Evolutionary conservation across 495 filamentous ascomycete genomes (phyloP).

Genomic region (Glonium stellatum): DNA sequence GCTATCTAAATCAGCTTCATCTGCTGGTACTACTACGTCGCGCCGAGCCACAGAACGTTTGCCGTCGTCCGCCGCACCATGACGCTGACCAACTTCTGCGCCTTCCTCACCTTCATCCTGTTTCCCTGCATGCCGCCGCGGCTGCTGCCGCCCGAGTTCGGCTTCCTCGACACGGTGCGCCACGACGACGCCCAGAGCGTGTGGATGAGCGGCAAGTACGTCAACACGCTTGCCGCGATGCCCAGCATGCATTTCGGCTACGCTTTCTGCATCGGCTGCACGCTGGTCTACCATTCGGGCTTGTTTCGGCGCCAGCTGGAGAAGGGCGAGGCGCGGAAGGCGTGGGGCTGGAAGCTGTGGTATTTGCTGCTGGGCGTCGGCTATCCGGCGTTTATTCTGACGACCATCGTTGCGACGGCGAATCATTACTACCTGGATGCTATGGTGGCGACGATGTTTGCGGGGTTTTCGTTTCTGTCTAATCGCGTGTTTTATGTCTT

Average conservation of each 20-base stretch:
- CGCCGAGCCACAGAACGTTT: conserved; percentile 49
- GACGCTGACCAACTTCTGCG: conserved; percentile 56
- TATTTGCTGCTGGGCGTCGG: conserved; percentile 45
- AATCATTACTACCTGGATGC: conserved; percentile 64
- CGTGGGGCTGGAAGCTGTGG: conserved; percentile 36
- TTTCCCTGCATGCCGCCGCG: conserved; percentile 62
- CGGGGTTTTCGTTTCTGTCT: conserved; percentile 42
- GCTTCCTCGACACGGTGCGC: conserved; percentile 58
- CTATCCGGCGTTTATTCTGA: conserved; percentile 54
- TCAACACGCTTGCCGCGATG: conserved; percentile 31
- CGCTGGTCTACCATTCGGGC: conserved; percentile 54
- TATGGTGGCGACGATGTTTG: conserved; percentile 45
- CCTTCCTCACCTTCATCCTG: conserved; percentile 54
- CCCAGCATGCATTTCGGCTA: conserved; percentile 32
- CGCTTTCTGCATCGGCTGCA: conserved; percentile 52
- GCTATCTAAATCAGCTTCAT: conserved; percentile 45
- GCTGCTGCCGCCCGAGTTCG: conserved; percentile 52
- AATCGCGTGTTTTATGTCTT: conserved; percentile 51
- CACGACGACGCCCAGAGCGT: conserved; percentile 55
- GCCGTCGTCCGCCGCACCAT: conserved; percentile 54
- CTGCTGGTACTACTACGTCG: conserved; percentile 60
- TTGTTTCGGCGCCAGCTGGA: conserved; percentile 44
- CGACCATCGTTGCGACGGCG: conserved; percentile 57
- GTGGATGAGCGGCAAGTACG: conserved; percentile 40
- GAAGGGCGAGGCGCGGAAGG: conserved; percentile 41